Base-by-base conservation (phyloP, 129 eudicot genomes). In the carrot (Daucus carota) region DNA sequence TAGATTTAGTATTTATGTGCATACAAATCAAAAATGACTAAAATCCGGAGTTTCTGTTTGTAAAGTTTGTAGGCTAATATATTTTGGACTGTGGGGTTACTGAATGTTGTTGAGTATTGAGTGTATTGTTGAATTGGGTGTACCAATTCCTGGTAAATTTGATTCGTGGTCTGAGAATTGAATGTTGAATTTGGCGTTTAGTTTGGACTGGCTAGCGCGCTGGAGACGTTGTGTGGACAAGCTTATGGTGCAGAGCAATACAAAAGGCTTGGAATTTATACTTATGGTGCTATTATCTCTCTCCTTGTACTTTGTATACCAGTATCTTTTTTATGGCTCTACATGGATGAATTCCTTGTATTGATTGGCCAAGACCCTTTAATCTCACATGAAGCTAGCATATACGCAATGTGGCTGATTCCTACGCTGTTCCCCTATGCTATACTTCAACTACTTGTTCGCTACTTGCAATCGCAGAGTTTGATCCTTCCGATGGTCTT, bases 401-500 rank as follows among this genome's bases (percentile, higher is more conserved):
- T 72, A 22, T 79, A 36, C 73, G 52, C 81, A 17, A 57, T 79
- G n/a, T 76, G 78, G 68, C 87, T 83, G 68, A 76, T 83, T 73
- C 87, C 87, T 45, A 66, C 83, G 24, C 62, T 84, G 15, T 83
- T 81, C 70, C 84, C 86, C 6, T 75, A 80, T 20, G 83, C 92
- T 15, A 73, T 85, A 68, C 85, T 84, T 40, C 85, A 88, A 75
- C 48, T 79, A 28, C 70, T 88, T 47, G 77, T n/a, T 20, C 86
- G 92, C 20, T 86, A 85, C 82, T 82, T 88, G 66, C 83, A 74
- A 47, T 67, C 92, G 12, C 92, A 88, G 74, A 86, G 88, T 63
- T 66, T 88, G 75, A 73, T 84, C 32, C 44, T 86, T 16, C 90
- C 92, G 13, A 86, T 88, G 90, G 74, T 86, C 3, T 74, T 87